A percentile compares a stretch with the other conserved stretches of the same genome.
These are phyloP conservation scores for Pseudovirgaria hyperparasitica DNA, from an alignment of 2,329 filamentous ascomycete genomes.

Conservation along the genomic window DNA sequence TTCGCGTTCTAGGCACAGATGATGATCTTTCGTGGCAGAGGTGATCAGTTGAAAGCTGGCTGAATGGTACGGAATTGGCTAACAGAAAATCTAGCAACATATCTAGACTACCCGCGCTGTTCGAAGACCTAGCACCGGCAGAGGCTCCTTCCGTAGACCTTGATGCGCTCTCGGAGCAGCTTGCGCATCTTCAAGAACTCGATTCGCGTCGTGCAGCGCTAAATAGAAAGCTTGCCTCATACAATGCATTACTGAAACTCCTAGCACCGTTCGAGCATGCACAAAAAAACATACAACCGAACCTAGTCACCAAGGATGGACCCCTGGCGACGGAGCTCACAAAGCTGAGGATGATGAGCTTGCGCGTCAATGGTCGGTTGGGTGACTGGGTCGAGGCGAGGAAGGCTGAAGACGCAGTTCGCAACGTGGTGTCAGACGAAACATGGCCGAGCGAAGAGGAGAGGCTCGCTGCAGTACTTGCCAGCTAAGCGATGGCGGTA, in stretches of 20 bases:
- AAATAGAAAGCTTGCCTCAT: conserved; percentile 34
- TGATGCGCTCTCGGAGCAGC: conserved; percentile 23
- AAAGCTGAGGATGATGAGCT: conserved; percentile 47
- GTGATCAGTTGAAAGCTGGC: not conserved
- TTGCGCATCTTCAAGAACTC: conserved; percentile 35
- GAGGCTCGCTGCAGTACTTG: no score
- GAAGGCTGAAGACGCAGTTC: no score
- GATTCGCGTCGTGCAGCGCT: conserved; percentile 36
- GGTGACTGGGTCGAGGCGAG: no score
- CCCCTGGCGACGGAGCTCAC: conserved; percentile 54
- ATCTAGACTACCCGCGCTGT: not conserved
- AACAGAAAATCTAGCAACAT: not conserved
- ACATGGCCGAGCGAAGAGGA: no score
- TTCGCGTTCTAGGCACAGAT: conserved; percentile 9
- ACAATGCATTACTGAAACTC: conserved; percentile 35
- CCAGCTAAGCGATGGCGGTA: no score
- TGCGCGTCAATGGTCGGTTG: conserved; percentile 23
- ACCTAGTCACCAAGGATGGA: conserved; percentile 52
- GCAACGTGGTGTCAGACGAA: no score
- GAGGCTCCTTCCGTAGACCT: conserved; percentile 8
- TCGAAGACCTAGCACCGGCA: not conserved
- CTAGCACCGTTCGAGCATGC: conserved; percentile 41
- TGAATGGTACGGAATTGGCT: not conserved
- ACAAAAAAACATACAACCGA: conserved; percentile 43
- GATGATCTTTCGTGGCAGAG: conserved; percentile 13